Evolutionary conservation across 2,329 filamentous ascomycete genomes (phyloP).

Genomic region (Aspergillus caelatus): DNA sequence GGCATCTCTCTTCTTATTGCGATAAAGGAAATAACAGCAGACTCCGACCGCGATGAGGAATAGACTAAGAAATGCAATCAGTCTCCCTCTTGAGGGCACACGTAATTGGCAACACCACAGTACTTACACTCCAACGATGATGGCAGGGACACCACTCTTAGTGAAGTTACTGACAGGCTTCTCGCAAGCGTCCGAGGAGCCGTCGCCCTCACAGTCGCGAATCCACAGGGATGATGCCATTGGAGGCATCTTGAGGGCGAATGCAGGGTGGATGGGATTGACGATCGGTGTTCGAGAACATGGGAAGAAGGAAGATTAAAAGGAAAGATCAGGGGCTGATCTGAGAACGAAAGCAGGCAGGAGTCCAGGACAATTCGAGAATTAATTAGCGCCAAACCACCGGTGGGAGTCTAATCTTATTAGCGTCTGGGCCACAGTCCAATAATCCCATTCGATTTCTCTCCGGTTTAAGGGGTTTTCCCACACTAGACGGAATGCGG

Average conservation of each 20-base stretch:
- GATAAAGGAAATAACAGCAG: constrained; percentile 19
- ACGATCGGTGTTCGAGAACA: constrained; percentile 5
- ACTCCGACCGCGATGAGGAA: constrained; percentile 14
- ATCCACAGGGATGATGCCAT: constrained; percentile 1
- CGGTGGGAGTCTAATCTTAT: background rate
- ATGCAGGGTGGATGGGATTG: background rate
- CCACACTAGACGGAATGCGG: background rate
- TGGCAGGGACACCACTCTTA: constrained; percentile 22
- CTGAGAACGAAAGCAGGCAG: background rate
- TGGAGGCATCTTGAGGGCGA: background rate
- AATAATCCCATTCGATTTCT: background rate
- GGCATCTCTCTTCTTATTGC: constrained; percentile 21
- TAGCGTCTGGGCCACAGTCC: background rate
- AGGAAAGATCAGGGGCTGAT: constrained; percentile 7
- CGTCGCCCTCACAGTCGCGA: background rate
- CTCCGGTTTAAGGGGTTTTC: background rate
- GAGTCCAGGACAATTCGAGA: background rate
- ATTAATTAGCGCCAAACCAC: background rate
- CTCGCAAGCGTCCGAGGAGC: constrained; percentile 2
- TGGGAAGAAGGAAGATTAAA: constrained; percentile 6
- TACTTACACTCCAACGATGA: constrained; percentile 21
- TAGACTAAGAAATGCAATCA: constrained; percentile 9
- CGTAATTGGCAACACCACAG: background rate
- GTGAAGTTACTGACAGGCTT: constrained; percentile 21
- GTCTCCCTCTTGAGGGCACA: background rate